Percentiles rank a stretch among this genome's conserved stretches.
phyloP scores from a whole-genome alignment of 805 yeast genomes.

The Saccharomycopsis capsularis region DNA sequence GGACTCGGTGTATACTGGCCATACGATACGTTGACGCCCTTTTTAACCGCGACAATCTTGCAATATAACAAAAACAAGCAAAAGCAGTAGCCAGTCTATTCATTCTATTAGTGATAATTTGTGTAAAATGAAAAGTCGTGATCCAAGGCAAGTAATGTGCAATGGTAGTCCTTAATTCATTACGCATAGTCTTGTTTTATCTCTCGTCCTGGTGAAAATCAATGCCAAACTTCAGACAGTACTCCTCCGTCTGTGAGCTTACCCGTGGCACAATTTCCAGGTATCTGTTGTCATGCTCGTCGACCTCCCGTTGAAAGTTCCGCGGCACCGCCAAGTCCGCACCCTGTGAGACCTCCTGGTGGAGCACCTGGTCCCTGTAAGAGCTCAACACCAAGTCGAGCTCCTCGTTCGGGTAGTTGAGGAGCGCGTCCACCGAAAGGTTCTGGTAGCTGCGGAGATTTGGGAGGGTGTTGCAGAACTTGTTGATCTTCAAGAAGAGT shows the following conservation, averaged over 20 bases:
- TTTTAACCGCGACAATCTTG: no score
- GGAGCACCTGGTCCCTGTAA: slow-evolving; percentile 3
- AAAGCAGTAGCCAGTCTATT: no score
- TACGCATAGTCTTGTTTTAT: background rate
- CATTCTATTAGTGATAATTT: no score
- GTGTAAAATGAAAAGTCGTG: no score
- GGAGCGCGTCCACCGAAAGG: background rate
- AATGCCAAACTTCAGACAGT: slow-evolving; percentile 25
- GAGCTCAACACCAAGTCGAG: background rate
- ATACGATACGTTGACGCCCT: no score
- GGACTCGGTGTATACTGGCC: no score
- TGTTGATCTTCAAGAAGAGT: slow-evolving; percentile 8
- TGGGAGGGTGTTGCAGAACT: slow-evolving; percentile 2
- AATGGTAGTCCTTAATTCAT: no score
- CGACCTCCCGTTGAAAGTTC: slow-evolving; percentile 15
- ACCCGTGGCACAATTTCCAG: slow-evolving; percentile 30
- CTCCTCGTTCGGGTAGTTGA: slow-evolving; percentile 19
- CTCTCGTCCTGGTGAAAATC: slow-evolving; percentile 2
- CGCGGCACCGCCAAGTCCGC: slow-evolving; percentile 24
- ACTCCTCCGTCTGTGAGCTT: slow-evolving; percentile 33
- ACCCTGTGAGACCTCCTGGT: slow-evolving; percentile 24
- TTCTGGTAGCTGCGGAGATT: background rate
- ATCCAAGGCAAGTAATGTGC: no score
- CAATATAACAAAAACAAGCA: no score
- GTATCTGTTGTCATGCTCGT: slow-evolving; percentile 17